phyloP scores from a whole-genome alignment of 306 rosid species.

The Gleditsia sinensis region DNA sequence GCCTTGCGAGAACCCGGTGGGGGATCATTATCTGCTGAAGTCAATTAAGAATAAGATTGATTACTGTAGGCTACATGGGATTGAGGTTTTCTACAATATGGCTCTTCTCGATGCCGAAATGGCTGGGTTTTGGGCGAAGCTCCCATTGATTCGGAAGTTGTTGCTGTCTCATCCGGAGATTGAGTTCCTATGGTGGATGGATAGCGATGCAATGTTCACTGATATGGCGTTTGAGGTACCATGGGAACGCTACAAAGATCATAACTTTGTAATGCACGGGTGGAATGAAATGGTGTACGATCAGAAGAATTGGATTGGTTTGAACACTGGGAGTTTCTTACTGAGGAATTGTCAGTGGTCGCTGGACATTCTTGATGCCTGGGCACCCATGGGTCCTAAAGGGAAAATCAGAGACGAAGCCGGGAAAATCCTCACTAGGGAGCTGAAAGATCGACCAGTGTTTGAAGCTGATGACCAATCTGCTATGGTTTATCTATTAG shows the following conservation, averaged over 20 bases:
- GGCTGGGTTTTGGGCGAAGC: conserved; percentile 96
- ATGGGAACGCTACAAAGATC: conserved; percentile 80
- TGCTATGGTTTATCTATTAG: conserved; percentile 77
- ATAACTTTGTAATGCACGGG: conserved; percentile 83
- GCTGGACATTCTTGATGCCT: conserved; percentile 77
- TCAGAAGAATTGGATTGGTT: conserved; percentile 83
- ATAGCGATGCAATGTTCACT: conserved; percentile 93
- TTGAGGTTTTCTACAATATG: conserved; percentile 85
- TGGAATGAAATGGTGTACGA: conserved; percentile 91
- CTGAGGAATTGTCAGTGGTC: conserved; percentile 88
- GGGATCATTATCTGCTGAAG: conserved; percentile 81
- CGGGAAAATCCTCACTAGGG: conserved; percentile 75
- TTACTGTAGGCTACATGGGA: conserved; percentile 79
- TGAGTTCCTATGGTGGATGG: conserved; percentile 98
- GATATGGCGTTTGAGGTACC: conserved; percentile 97
- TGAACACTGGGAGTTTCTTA: conserved; percentile 80
- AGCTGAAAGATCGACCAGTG: conserved; percentile 70
- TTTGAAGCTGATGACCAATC: conserved; percentile 92
- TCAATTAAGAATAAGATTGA: conserved; percentile 89
- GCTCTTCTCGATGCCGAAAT: conserved; percentile 85
- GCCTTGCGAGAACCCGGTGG: conserved; percentile 93
- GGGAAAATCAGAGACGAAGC: conserved; percentile 91
- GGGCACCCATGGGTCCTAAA: conserved; percentile 98
- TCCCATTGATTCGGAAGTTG: conserved; percentile 72
- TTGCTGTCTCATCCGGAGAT: conserved; percentile 78